These are phyloP conservation scores for Metschnikowia lochheadii DNA, from an alignment of 805 yeast genomes.

Conservation along the genomic window DNA sequence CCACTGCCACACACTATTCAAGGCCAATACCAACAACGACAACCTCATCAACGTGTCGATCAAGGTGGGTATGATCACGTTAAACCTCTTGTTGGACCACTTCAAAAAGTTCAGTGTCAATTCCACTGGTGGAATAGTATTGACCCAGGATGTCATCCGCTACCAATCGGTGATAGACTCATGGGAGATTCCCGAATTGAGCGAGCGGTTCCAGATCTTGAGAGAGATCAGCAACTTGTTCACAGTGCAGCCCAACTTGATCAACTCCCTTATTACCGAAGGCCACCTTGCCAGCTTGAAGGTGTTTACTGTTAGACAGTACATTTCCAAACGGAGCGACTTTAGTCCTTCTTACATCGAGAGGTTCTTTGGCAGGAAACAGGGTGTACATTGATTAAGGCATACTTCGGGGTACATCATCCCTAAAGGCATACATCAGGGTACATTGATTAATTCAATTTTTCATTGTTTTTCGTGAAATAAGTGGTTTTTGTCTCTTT, in stretches of 20 bases:
- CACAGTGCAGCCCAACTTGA: conserved; percentile 76
- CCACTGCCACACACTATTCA: conserved; percentile 38
- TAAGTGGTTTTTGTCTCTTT: too few relatives aligned
- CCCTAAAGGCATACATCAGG: too few relatives aligned
- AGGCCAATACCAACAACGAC: conserved; percentile 29
- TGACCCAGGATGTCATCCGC: conserved; percentile 77
- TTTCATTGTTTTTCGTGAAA: too few relatives aligned
- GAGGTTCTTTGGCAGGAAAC: conserved; percentile 38
- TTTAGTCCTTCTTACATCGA: conserved; percentile 54
- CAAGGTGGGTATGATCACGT: conserved; percentile 55
- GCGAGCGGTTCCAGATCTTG: conserved; percentile 62
- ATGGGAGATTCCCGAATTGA: conserved; percentile 60
- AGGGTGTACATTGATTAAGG: background rate
- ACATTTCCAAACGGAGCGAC: conserved; percentile 66
- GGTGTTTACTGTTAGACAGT: conserved; percentile 58
- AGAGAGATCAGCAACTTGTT: conserved; percentile 81
- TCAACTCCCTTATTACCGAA: conserved; percentile 74
- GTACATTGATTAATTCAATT: too few relatives aligned
- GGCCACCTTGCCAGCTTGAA: conserved; percentile 70
- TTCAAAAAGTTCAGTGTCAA: conserved; percentile 72
- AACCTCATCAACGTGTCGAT: conserved; percentile 51
- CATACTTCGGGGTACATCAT: too few relatives aligned
- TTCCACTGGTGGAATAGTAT: conserved; percentile 75
- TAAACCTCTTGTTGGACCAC: conserved; percentile 61
- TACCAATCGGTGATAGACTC: conserved; percentile 65